Conservation (phyloP, 2,329 filamentous ascomycete genomes). For the Ploettnerulaceae sp. region DNA sequence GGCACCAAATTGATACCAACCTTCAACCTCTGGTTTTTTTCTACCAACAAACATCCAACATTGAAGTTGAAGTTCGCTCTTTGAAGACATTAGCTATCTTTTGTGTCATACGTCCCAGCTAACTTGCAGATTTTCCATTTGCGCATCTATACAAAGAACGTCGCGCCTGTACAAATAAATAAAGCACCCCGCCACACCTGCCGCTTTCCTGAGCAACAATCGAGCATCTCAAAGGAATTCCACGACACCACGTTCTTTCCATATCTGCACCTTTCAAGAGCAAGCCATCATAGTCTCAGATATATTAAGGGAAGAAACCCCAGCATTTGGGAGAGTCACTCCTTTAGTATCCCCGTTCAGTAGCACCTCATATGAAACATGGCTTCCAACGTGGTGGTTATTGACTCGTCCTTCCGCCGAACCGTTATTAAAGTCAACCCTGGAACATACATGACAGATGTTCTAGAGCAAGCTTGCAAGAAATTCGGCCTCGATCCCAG, state of each 20-base stretch:
- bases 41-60: not conserved
- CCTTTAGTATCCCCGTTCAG: not conserved
- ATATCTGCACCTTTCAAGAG: not conserved
- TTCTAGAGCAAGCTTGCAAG: slow-evolving; percentile 80
- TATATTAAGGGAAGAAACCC: no score
- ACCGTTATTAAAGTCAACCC: slow-evolving; percentile 80
- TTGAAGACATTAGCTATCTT: no score
- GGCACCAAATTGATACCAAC: slow-evolving; percentile 22
- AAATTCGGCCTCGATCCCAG: slow-evolving; percentile 61
- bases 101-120: no score
- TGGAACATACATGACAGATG: slow-evolving; percentile 74
- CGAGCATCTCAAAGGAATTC: slow-evolving; percentile 26
- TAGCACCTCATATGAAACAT: slow-evolving; percentile 43
- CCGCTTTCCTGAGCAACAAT: slow-evolving; percentile 25
- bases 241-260: not conserved
- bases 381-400: slow-evolving; percentile 84
- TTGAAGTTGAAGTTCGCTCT: no score
- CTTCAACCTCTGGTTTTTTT: not conserved
- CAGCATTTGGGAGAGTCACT: not conserved
- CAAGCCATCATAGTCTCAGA: not conserved
- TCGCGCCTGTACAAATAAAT: slow-evolving; percentile 11
- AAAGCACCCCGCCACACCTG: slow-evolving; percentile 27
- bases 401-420: slow-evolving; percentile 73
- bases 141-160: no score
- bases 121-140: no score